A percentile compares a stretch with the other conserved stretches of the same genome.
These are phyloP conservation scores for Chrysochromulina tobinii DNA, from an alignment of 78 protist genomes.

Conservation along the genomic window DNA sequence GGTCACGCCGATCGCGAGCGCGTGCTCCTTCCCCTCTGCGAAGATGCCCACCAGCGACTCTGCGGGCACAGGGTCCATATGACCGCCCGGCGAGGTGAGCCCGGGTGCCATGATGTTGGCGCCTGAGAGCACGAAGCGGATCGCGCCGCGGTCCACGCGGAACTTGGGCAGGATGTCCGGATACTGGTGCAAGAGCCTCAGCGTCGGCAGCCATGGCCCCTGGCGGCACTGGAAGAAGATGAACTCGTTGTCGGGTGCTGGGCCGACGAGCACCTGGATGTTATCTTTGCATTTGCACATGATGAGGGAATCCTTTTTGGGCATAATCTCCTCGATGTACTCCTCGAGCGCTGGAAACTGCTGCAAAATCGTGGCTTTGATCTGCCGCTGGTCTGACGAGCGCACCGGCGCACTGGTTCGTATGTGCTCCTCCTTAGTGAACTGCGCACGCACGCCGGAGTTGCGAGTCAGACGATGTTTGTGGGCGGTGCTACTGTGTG, in stretches of 20 bases:
- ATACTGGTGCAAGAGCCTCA: conserved; percentile 68
- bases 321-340: conserved; percentile 64
- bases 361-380: conserved; percentile 40
- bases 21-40: conserved; percentile 73
- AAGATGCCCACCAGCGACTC: conserved; percentile 23
- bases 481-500: no score
- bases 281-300: conserved; percentile 61
- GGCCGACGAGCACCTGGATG: not conserved
- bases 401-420: conserved; percentile 15
- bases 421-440: not conserved
- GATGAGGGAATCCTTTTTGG: conserved; percentile 63
- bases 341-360: conserved; percentile 60
- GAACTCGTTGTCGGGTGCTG: not conserved
- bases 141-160: conserved; percentile 82
- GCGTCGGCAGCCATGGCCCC: conserved; percentile 71
- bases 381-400: conserved; percentile 65
- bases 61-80: conserved; percentile 19
- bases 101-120: conserved; percentile 84
- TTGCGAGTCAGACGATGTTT: no score
- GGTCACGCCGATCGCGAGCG: conserved; percentile 65
- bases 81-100: conserved; percentile 74
- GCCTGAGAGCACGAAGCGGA: conserved; percentile 65
- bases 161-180: conserved; percentile 61
- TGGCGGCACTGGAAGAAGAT: conserved; percentile 63
- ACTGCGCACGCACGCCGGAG: not conserved